These are phyloP conservation scores for Trichophyton equinum DNA, from an alignment of 2,329 filamentous ascomycete genomes.

Conservation along the genomic window DNA sequence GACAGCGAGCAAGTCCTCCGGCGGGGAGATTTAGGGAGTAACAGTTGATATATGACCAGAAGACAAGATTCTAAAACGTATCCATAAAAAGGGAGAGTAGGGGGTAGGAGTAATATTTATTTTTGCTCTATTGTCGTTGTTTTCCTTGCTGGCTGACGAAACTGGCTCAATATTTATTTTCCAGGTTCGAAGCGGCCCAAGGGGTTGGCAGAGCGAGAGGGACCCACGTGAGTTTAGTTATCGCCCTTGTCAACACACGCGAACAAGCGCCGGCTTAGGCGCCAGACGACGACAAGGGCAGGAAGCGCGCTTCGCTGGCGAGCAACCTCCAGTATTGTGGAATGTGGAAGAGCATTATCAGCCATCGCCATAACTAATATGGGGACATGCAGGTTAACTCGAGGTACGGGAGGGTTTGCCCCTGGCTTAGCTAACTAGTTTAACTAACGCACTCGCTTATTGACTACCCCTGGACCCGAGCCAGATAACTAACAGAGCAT, in stretches of 20 bases:
- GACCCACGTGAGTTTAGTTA: neutral
- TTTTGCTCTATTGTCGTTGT: neutral
- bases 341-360: neutral
- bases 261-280: neutral
- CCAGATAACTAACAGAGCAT: neutral
- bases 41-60: neutral
- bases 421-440: no score
- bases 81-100: no score
- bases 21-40: neutral
- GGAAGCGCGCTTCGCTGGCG: neutral
- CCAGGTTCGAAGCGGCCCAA: neutral
- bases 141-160: neutral
- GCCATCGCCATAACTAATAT: no score
- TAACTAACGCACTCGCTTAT: neutral
- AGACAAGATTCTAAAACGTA: no score
- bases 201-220: neutral
- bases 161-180: neutral
- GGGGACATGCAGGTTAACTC: no score
- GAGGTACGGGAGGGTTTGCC: no score
- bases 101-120: no score
- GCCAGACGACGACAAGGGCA: neutral
- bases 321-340: no score
- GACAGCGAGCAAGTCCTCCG: neutral
- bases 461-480: neutral
- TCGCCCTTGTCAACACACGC: neutral